Evolutionary conservation across 495 filamentous ascomycete species (phyloP), one percentile per base, ranked within the genome.

Genomic region (Clohesyomyces aquaticus): DNA sequence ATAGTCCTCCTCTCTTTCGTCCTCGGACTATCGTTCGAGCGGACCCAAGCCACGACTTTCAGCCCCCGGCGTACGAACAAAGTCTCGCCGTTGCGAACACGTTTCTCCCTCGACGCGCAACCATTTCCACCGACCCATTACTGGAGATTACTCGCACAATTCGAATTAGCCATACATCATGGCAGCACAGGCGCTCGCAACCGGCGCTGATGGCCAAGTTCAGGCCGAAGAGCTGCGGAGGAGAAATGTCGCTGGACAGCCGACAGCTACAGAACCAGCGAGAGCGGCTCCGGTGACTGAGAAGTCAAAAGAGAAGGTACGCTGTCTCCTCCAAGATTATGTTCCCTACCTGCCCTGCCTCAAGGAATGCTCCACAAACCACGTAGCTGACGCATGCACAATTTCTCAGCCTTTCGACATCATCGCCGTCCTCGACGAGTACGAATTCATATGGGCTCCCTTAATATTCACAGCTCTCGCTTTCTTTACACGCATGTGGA

Each of bases 401-500:
- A 52, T 16, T 46, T 49, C 12, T 25, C n/a, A 73, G 73, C 59
- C 72, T 46, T 77, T 80, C 49, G 80, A 79, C n/a, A 41, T 88
- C 58, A 76, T 91, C 45, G 73, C 86, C 50, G 79, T 84, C 51
- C 82, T 96, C 49, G 86, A 88, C 73, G 79, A 87, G 70, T 93
- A 87, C 82, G 94, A 98, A 73, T 89, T 87, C 76, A 76, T 98
- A 57, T 84, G 96, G 74, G 91, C 90, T 32, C 94, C 95, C 38
- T 72, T 96, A 56, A 73, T 98, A 66, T 91, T 98, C 77, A 98
- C 94, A 23, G 77, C 84, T 41, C 78, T 96, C 28, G 86, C 95
- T 49, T 87, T 96, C 79, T 97, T 97, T 80, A 98, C 95, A 51
- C 87, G 94, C 61, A 81, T 96, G 78, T 98, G 90, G 76, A 95